Conservation (phyloP, 805 yeast genomes). For the Ogataea sp. region DNA sequence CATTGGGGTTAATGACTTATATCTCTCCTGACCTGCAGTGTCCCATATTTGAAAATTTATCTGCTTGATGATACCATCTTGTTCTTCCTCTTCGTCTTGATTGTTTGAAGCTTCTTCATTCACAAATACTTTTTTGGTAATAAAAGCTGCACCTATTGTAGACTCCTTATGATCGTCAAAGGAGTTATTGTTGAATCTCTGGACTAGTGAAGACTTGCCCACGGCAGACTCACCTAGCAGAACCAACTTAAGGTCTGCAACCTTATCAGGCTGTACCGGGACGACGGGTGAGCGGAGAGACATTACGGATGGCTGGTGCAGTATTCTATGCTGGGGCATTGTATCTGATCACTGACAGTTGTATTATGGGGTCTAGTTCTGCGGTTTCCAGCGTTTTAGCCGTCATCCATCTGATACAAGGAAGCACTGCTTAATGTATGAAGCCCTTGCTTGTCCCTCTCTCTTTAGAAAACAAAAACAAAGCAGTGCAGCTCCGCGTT, state of each 20-base stretch:
- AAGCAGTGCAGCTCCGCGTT: neutral
- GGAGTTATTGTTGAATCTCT: constrained; percentile 61
- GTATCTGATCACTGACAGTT: too few relatives aligned
- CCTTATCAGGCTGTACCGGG: constrained; percentile 12
- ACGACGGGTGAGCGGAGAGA: constrained; percentile 1
- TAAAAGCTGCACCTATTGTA: constrained; percentile 98
- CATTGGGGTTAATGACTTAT: constrained; percentile 77
- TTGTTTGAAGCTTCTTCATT: constrained; percentile 10
- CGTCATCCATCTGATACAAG: too few relatives aligned
- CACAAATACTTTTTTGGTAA: constrained; percentile 65
- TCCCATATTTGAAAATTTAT: constrained; percentile 76
- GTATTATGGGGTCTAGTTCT: too few relatives aligned
- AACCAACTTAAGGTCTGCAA: constrained; percentile 27
- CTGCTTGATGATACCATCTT: too few relatives aligned
- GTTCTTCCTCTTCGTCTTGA: constrained; percentile 15
- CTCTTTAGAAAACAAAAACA: neutral
- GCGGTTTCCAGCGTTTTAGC: too few relatives aligned
- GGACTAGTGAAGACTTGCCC: constrained; percentile 70
- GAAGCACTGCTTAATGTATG: too few relatives aligned
- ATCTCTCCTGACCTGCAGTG: constrained; percentile 93
- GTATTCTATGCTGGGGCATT: constrained; percentile 1
- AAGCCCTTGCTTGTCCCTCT: too few relatives aligned
- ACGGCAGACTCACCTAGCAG: constrained; percentile 47
- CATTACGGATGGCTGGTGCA: constrained; percentile 4
- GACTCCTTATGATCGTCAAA: constrained; percentile 80